Percentiles rank a stretch among this genome's conserved stretches.
These are phyloP conservation scores for Carex sylvatica DNA, from an alignment of 202 grass and related monocot genomes.

Conservation along the genomic window DNA sequence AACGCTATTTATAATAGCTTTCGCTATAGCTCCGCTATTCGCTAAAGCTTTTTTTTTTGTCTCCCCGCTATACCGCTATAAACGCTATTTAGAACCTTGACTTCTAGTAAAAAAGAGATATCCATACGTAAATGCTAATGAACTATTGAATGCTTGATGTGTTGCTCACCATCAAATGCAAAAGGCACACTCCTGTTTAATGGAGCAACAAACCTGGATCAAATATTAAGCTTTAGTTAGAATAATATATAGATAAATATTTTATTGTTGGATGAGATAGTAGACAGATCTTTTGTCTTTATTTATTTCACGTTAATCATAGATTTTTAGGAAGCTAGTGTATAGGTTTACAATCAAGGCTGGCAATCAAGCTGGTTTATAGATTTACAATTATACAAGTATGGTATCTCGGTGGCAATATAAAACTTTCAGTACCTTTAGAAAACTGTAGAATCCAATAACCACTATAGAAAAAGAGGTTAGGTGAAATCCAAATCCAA, in stretches of 20 bases:
- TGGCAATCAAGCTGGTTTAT: background rate
- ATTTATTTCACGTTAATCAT: background rate
- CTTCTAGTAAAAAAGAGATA: background rate
- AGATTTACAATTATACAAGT: constrained; percentile 9
- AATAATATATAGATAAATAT: background rate
- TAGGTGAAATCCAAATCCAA: background rate
- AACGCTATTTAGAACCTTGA: too few species aligned
- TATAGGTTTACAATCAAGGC: background rate
- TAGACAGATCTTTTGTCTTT: background rate
- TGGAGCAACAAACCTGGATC: constrained; percentile 70
- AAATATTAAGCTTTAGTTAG: constrained; percentile 25
- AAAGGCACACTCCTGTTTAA: constrained; percentile 43
- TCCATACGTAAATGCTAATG: background rate
- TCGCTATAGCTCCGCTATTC: too few species aligned
- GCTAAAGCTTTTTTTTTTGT: too few species aligned
- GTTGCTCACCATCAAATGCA: constrained; percentile 33
- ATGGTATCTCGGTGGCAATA: background rate
- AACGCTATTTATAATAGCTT: too few species aligned
- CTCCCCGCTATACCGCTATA: too few species aligned
- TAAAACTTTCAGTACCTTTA: background rate
- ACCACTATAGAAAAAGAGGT: background rate
- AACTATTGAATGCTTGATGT: background rate
- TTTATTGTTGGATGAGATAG: background rate
- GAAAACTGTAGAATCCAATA: background rate
- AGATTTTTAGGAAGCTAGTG: background rate